Evolutionary conservation across 176 grass and related monocot genomes (phyloP), one percentile per base, ranked within the genome.

Genomic region (Oryza rufipogon): DNA sequence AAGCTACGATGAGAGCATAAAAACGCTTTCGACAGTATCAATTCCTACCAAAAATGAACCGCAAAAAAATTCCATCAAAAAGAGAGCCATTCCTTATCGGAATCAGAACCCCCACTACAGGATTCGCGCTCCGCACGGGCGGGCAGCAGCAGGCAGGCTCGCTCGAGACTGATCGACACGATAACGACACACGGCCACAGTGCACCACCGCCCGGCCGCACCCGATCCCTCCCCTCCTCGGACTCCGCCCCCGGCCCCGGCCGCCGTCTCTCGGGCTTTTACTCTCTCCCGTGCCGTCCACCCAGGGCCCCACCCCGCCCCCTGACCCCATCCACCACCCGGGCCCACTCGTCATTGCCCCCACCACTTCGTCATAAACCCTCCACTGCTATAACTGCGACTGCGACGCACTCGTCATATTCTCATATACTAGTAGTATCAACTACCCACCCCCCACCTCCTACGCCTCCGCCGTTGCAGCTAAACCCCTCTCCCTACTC

Each of bases 221-320:
- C 36, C 51, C 23, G 84, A 87, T 91, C 84, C 64, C 0, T 38
- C 17, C 26, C 52, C 32, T 75, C 80, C 44, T 91, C 76, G 75
- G 48, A 38, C 33, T 47, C 74, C 68, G 39, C 54, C 60, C 79
- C 33, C 30, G 2, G 76, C 23, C 19, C 71, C 80, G 51, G 70
- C 80, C 69, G 85, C 89, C 89, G 71, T 83, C 84, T 80, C 89
- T 51, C 89, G 85, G 89, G 76, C 85, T 87, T 87, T 80, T 78
- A 70, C 75, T 90, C 83, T 85, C 84, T 79, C 88, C 75, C 75
- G 47, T 66, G 83, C 56, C 39, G 25, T 56, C 39, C 67, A 44
- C 28, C 10, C 34, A 36, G 26, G 23, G 3, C 23, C 34, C 75
- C 75, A 28, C 33, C 2, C 33, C 15, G 0, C 34, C 10, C 1